Evolutionary conservation across 805 yeast genomes (phyloP), one percentile per base, ranked within the genome.

Genomic region (Ogataea wickerhamii): DNA sequence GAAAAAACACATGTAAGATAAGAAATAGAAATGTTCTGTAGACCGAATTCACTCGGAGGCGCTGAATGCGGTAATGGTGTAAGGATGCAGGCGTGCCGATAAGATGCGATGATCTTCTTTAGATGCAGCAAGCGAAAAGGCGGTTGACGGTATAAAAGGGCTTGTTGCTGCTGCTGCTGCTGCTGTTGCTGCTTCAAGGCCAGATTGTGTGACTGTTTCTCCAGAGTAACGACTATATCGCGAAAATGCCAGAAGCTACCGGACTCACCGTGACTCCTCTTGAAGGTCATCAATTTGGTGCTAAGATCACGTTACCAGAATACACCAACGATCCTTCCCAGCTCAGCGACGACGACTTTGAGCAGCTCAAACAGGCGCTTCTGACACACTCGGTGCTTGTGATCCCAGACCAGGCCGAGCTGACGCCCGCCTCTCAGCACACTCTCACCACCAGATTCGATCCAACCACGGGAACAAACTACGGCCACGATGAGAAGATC

Each of bases 401-500:
- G 13, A 74, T 87, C 38, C 91, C 91, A 29, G 70, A 71, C 28
- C 91, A 83, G 61, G 76, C 69, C n/a, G 64, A 76, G 5, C 69
- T 87, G 27, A 47, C 78, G 3, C 94, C 96, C 22, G 68, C 74
- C 40, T 80, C 89, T 1, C 96, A 87, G 62, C 85, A 82, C 63
- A 61, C 70, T 18, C 69, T 87, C 36, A 87, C 95, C 21, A 74
- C 81, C 43, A 74, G 84, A 51, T 82, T 87, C 55, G 96, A 87
- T 53, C 87, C 91, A 18, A 67, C 86, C 3, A 70, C 80, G 40
- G 67, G 64, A 31, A 80, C 83, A 28, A 74, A 74, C 18, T 87
- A 87, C 52, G 96, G 96, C 22, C 96, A 87, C 53, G 89, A 91
- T 40, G 63, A 57, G 39, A 82, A 85, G 57, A 82, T 84, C 43